Evolutionary conservation across 805 yeast genomes (phyloP), one percentile per base, ranked within the genome.

Genomic region (Candida incommunis): DNA sequence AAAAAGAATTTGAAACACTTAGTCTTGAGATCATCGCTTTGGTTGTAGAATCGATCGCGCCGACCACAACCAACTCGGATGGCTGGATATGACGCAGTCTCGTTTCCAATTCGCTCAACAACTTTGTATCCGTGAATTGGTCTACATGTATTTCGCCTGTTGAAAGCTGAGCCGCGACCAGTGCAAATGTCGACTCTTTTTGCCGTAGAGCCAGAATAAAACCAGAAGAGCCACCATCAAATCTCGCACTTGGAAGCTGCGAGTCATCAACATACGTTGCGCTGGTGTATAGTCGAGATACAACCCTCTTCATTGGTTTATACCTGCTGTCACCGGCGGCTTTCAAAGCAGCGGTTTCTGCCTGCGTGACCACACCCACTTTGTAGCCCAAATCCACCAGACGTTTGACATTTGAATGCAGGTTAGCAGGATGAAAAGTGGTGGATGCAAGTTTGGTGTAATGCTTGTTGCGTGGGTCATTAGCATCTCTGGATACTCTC

Each of bases 321-420:
- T 70, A 64, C 45, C 73, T 74, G 48, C 72, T 78, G 3, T 73
- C 60, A 2, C 74, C 62, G 15, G 63, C 64, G 3, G 73, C 69
- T 54, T 84, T 84, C 13, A 84, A 67, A 0, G 86, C 85, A 2
- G 86, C 80, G 0, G 90, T 76, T 57, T 90, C 96, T 3, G 75
- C 65, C 56, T 92, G 97, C 55, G 81, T 80, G 0, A 88, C 92
- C 1, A 92, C 76, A 0, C 94, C 97, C 2, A 92, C 85, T 57
- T 82, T 88, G 48, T 75, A 65, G 0, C 96, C 95, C 45, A 67
- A 68, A 34, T 72, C 74, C 3, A 92, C 68, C 16, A 90, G 64
- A 48, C 90, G 69, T 58, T 82, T 82, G 29, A 88, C 63, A 59
- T 90, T 90, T 24, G 82, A 70, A 51, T 82, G 82, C 13, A 92